phyloP scores from a whole-genome alignment of 2,329 filamentous ascomycete genomes.

The Aureobasidium sp. region DNA sequence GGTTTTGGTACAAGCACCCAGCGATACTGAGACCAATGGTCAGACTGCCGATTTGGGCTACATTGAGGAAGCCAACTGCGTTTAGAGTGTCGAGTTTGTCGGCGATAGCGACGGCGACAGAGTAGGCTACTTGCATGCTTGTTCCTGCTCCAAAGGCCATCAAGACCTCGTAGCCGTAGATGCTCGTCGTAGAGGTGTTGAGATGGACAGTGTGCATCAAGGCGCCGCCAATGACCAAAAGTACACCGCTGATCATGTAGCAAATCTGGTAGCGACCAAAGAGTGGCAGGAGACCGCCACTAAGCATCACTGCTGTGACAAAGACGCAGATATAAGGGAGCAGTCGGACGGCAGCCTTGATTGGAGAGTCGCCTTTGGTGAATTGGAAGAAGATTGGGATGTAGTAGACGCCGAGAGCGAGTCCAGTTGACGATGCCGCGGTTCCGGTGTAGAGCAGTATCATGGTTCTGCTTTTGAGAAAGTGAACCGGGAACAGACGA shows the following conservation, averaged over 20 bases:
- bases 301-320: neutral
- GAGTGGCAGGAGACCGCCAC: slow-evolving; percentile 29
- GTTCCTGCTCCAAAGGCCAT: slow-evolving; percentile 21
- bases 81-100: neutral
- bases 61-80: neutral
- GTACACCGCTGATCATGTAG: slow-evolving; percentile 33
- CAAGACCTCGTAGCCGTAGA: slow-evolving; percentile 24
- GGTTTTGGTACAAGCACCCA: neutral
- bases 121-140: slow-evolving; percentile 21
- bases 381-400: slow-evolving; percentile 45
- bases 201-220: slow-evolving; percentile 27
- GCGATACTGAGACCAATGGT: neutral
- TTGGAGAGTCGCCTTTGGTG: slow-evolving; percentile 35
- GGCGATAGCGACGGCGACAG: slow-evolving; percentile 15
- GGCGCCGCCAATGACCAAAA: slow-evolving; percentile 32
- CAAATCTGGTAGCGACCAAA: slow-evolving; percentile 36
- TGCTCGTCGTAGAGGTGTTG: slow-evolving; percentile 17
- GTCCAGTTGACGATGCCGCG: neutral
- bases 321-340: slow-evolving; percentile 34
- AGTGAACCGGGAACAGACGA: slow-evolving; percentile 45
- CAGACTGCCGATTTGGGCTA: neutral
- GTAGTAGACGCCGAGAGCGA: slow-evolving; percentile 38
- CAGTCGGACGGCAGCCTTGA: slow-evolving; percentile 36
- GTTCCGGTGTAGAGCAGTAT: neutral
- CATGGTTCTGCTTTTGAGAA: slow-evolving; percentile 23